phyloP scores from a whole-genome alignment of 2,329 filamentous ascomycete species.

The Ophidiomyces ophidiicola region DNA sequence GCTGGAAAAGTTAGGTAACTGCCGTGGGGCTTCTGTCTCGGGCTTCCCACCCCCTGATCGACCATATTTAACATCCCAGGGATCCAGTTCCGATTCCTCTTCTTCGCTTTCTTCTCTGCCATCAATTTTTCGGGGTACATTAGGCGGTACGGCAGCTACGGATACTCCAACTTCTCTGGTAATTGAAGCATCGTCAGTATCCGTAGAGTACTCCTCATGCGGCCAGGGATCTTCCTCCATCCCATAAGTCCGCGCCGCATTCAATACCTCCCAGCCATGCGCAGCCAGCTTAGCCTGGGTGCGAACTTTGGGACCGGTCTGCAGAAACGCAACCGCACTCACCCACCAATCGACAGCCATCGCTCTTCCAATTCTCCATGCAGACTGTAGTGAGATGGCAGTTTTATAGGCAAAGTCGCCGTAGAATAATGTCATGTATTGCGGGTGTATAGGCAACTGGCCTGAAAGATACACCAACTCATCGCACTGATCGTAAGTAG shows the following conservation, averaged over 20 bases:
- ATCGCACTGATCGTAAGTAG: constrained; percentile 16
- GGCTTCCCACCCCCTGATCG: constrained; percentile 37
- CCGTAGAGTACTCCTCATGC: too few species aligned
- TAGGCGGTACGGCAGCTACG: too few species aligned
- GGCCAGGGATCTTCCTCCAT: too few species aligned
- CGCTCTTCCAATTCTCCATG: constrained; percentile 67
- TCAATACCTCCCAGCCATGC: constrained; percentile 42
- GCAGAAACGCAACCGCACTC: constrained; percentile 63
- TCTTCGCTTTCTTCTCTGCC: constrained; percentile 33
- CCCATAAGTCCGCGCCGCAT: too few species aligned
- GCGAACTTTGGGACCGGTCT: too few species aligned
- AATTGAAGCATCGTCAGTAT: too few species aligned
- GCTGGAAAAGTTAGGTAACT: constrained; percentile 22
- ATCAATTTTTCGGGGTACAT: constrained; percentile 13
- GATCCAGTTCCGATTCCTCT: constrained; percentile 37
- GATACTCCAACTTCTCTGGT: too few species aligned
- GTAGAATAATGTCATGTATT: constrained; percentile 51
- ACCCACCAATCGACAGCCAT: constrained; percentile 64
- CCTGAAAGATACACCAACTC: constrained; percentile 60
- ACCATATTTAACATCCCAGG: constrained; percentile 45
- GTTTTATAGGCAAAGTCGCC: constrained; percentile 25
- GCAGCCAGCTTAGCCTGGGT: constrained; percentile 32
- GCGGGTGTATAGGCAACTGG: constrained; percentile 78
- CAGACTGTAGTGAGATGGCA: constrained; percentile 69
- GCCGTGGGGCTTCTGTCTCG: constrained; percentile 17